Evolutionary conservation across 176 grass and related monocot genomes (phyloP).

Genomic region (Ampelocalamus luodianensis): DNA sequence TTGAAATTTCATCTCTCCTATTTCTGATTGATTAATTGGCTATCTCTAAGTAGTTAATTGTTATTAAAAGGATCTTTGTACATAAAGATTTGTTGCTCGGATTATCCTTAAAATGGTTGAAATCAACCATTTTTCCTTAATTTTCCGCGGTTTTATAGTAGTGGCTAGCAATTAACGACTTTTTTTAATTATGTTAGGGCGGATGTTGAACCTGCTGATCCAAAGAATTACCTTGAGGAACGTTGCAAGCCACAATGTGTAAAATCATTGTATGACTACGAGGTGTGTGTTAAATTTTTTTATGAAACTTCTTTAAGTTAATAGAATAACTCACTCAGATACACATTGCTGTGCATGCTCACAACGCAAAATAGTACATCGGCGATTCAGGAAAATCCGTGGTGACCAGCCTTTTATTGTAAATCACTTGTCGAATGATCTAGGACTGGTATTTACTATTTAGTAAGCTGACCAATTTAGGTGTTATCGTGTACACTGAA

Average conservation of each 20-base stretch:
- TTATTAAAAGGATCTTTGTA: background rate
- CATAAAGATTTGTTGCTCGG: background rate
- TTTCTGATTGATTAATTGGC: background rate
- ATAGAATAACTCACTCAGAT: background rate
- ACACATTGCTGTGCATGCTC: background rate
- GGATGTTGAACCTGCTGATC: conserved; percentile 57
- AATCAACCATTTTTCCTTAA: background rate
- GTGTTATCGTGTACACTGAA: background rate
- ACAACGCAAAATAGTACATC: background rate
- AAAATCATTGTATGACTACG: conserved; percentile 63
- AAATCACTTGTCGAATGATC: background rate
- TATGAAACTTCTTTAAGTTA: background rate
- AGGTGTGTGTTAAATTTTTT: conserved; percentile 36
- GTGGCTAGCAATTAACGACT: background rate
- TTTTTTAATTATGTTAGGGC: conserved; percentile 38
- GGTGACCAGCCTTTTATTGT: background rate
- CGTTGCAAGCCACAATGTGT: conserved; percentile 71
- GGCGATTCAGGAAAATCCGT: background rate
- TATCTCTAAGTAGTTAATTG: background rate
- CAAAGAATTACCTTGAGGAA: conserved; percentile 66
- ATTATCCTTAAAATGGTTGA: conserved; percentile 17
- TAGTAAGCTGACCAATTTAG: background rate
- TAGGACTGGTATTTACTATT: background rate
- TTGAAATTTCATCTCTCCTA: background rate
- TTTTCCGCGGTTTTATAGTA: background rate